A percentile compares a stretch with the other conserved stretches of the same genome.
Evolutionary conservation across 208 protist genomes (phyloP).

Genomic region (Porcisia deanei): DNA sequence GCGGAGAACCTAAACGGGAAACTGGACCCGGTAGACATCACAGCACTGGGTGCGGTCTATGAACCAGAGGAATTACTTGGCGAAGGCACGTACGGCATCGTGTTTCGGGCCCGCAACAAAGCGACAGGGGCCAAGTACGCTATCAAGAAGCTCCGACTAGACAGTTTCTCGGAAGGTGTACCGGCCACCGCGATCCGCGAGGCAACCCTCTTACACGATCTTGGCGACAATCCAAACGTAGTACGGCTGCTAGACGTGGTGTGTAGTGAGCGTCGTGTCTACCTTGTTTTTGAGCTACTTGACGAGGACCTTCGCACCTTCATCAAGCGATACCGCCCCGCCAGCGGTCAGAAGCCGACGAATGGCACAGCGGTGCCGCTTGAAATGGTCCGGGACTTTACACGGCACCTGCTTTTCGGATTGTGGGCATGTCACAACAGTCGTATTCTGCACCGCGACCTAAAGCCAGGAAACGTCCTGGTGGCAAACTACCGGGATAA

Average conservation of each 20-base stretch:
- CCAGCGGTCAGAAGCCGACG: slow-evolving; percentile 26
- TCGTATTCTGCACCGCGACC: slow-evolving; percentile 88
- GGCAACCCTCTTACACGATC: slow-evolving; percentile 90
- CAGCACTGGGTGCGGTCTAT: slow-evolving; percentile 50
- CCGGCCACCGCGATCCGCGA: slow-evolving; percentile 92
- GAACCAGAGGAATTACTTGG: slow-evolving; percentile 83
- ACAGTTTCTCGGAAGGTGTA: slow-evolving; percentile 85
- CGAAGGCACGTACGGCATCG: slow-evolving; percentile 96
- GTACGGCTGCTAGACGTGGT: slow-evolving; percentile 95
- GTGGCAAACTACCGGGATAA: slow-evolving; percentile 51
- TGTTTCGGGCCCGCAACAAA: slow-evolving; percentile 80
- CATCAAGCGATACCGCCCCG: slow-evolving; percentile 59
- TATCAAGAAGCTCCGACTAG: slow-evolving; percentile 81
- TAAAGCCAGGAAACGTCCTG: slow-evolving; percentile 90
- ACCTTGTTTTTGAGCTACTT: slow-evolving; percentile 97
- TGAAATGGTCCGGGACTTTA: slow-evolving; percentile 66
- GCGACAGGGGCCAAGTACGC: slow-evolving; percentile 69
- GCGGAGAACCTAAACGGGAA: slow-evolving; percentile 37
- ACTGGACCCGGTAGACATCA: slow-evolving; percentile 56
- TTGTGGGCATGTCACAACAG: slow-evolving; percentile 88
- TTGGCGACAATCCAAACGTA: slow-evolving; percentile 90
- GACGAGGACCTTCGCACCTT: slow-evolving; percentile 94
- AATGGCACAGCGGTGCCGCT: slow-evolving; percentile 65
- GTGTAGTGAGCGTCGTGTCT: slow-evolving; percentile 95
- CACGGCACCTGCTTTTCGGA: slow-evolving; percentile 79